phyloP scores from a whole-genome alignment of 441 rosid genomes.

The Gossypium lobatum region DNA sequence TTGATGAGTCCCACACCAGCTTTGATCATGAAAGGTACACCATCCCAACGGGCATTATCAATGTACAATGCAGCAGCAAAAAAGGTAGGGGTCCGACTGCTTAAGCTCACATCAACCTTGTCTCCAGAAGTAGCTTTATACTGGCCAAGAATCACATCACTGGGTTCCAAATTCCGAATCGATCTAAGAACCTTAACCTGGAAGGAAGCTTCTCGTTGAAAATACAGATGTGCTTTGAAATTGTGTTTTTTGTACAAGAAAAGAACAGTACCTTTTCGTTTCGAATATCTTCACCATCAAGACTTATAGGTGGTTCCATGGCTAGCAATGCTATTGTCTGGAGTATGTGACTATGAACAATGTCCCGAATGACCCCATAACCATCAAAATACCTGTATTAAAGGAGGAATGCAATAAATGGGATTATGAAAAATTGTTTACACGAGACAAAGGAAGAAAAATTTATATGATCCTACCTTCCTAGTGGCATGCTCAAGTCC shows the following conservation, averaged over 20 bases:
- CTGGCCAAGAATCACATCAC: conserved; percentile 69
- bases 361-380: conserved; percentile 73
- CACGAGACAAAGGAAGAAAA: conserved; percentile 7
- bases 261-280: conserved; percentile 60
- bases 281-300: conserved; percentile 77
- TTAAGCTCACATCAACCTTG: conserved; percentile 30
- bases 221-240: neutral
- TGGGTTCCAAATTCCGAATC: conserved; percentile 44
- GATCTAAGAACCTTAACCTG: conserved; percentile 79
- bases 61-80: conserved; percentile 71
- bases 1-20: conserved; percentile 75
- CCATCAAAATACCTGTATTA: conserved; percentile 65
- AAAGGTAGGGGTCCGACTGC: conserved; percentile 54
- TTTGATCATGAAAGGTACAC: conserved; percentile 69
- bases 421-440: conserved; percentile 11
- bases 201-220: conserved; percentile 19
- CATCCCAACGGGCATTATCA: conserved; percentile 89
- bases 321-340: conserved; percentile 77
- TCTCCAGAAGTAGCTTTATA: conserved; percentile 47
- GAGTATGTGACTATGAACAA: conserved; percentile 74
- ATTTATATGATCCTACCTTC: conserved; percentile 35
- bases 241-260: neutral
- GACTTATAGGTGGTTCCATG: conserved; percentile 83
- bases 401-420: neutral
- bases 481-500: conserved; percentile 33